phyloP scores from a whole-genome alignment of 139 green algal genomes.

The Coelastrella sp. region DNA sequence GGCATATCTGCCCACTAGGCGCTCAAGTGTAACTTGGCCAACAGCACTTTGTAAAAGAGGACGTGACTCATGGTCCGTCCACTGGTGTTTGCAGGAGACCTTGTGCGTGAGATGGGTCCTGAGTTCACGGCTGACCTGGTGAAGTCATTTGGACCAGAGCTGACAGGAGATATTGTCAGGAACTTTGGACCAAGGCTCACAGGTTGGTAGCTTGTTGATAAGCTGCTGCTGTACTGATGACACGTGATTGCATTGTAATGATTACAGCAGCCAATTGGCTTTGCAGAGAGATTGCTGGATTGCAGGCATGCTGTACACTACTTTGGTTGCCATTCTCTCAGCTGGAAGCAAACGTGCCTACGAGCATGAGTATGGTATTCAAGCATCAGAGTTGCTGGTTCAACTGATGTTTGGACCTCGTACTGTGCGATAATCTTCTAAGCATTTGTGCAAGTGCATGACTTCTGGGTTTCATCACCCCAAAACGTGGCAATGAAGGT shows the following conservation, averaged over 20 bases:
- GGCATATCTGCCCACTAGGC: background rate
- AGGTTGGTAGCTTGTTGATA: background rate
- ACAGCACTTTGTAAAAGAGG: background rate
- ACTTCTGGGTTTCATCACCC: too few species aligned
- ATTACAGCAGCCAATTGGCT: too few species aligned
- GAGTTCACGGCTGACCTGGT: conserved; percentile 29
- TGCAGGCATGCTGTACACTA: too few species aligned
- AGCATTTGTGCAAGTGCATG: too few species aligned
- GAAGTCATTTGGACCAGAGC: conserved; percentile 31
- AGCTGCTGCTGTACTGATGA: background rate
- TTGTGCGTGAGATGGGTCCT: conserved; percentile 34
- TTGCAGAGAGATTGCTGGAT: too few species aligned
- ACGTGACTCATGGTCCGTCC: background rate
- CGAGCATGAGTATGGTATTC: too few species aligned
- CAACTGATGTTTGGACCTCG: too few species aligned
- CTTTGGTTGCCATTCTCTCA: too few species aligned
- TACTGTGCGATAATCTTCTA: too few species aligned
- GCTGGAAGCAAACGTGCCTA: too few species aligned
- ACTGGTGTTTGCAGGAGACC: background rate
- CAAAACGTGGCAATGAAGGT: too few species aligned
- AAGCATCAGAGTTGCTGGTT: too few species aligned
- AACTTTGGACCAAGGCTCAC: conserved; percentile 41
- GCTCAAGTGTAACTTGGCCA: background rate
- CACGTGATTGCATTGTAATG: background rate
- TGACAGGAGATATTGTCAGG: conserved; percentile 39